phyloP scores from a whole-genome alignment of 768 basidiomycete species.

The Cubamyces lactineus region DNA sequence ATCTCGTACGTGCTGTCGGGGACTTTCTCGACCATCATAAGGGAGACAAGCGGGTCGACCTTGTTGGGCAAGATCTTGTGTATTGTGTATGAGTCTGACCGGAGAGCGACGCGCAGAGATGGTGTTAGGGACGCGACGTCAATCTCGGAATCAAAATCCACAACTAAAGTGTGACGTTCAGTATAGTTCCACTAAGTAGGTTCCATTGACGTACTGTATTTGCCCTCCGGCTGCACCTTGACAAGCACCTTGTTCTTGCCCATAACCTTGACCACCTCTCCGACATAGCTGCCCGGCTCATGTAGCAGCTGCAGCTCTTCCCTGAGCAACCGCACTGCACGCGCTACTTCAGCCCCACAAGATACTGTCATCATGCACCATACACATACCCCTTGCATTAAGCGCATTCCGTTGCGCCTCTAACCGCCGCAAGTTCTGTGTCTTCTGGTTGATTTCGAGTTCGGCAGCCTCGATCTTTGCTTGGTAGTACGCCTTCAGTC shows the following conservation, averaged over 20 bases:
- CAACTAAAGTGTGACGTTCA: constrained; percentile 54
- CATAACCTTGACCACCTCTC: constrained; percentile 98
- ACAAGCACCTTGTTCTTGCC: constrained; percentile 98
- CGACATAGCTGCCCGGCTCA: constrained; percentile 96
- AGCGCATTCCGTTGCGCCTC: constrained; percentile 98
- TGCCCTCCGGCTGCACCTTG: constrained; percentile 98
- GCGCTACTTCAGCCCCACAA: not conserved
- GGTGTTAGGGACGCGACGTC: constrained; percentile 80
- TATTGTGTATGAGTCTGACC: constrained; percentile 94
- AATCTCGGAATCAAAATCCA: constrained; percentile 90
- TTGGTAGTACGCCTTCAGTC: constrained; percentile 90
- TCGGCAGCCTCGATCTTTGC: constrained; percentile 95
- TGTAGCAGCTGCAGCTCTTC: constrained; percentile 93
- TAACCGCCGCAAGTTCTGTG: constrained; percentile 91
- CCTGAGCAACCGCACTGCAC: constrained; percentile 78
- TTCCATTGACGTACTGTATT: constrained; percentile 78
- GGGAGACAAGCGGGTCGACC: constrained; percentile 95
- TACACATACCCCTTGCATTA: constrained; percentile 82
- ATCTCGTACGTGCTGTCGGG: constrained; percentile 99
- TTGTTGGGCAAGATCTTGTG: constrained; percentile 98
- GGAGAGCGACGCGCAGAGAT: constrained; percentile 90
- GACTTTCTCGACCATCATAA: constrained; percentile 99
- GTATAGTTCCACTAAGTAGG: not conserved
- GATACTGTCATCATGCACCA: no score
- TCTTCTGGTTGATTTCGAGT: constrained; percentile 92